A percentile compares a stretch with the other conserved stretches of the same genome.
Evolutionary conservation across 495 filamentous ascomycete species (phyloP).

Genomic region (Penicillium desertorum): DNA sequence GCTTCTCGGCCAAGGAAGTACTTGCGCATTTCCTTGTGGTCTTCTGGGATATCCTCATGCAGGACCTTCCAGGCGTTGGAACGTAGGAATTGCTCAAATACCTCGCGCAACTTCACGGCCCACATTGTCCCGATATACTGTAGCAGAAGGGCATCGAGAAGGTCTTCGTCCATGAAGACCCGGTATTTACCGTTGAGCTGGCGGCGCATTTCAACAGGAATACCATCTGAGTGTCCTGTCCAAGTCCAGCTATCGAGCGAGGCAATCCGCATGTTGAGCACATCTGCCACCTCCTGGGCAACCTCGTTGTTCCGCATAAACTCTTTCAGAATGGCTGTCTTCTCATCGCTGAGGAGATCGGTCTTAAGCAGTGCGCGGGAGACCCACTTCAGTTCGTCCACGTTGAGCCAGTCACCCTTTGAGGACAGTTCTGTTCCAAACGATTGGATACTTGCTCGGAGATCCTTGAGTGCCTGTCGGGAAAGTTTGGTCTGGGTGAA

Average conservation of each 20-base stretch:
- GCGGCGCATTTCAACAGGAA: constrained; percentile 59
- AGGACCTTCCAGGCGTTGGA: constrained; percentile 42
- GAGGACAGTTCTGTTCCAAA: constrained; percentile 46
- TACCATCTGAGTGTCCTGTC: constrained; percentile 41
- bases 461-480: constrained; percentile 42
- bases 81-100: constrained; percentile 31
- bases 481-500: constrained; percentile 46
- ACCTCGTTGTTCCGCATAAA: constrained; percentile 58
- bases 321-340: constrained; percentile 56
- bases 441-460: constrained; percentile 43
- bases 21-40: constrained; percentile 46
- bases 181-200: constrained; percentile 62
- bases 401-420: constrained; percentile 36
- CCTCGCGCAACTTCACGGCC: constrained; percentile 55
- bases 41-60: constrained; percentile 41
- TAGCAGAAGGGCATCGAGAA: constrained; percentile 63
- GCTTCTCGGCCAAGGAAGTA: constrained; percentile 43
- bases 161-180: constrained; percentile 66
- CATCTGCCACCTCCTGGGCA: constrained; percentile 60
- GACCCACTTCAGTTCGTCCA: constrained; percentile 46
- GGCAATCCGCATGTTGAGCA: constrained; percentile 66
- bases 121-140: constrained; percentile 64
- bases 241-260: constrained; percentile 61
- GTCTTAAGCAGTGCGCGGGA: constrained; percentile 54
- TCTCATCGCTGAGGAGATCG: constrained; percentile 60